These are phyloP conservation scores for Alternaria longipes DNA, from an alignment of 2,329 filamentous ascomycete species.

Conservation along the genomic window DNA sequence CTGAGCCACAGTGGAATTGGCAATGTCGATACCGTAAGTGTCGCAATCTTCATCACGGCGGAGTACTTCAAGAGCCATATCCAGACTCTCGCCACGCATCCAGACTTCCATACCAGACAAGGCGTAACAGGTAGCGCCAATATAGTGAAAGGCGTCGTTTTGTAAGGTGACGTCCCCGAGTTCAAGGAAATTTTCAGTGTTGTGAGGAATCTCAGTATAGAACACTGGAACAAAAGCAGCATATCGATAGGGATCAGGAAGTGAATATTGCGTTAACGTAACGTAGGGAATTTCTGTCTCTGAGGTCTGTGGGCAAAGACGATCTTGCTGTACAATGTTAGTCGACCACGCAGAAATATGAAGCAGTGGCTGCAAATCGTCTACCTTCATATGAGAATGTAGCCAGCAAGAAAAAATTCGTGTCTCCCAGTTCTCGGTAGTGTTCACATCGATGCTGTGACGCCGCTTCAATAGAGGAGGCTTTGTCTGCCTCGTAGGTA, in stretches of 20 bases:
- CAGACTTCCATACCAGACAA: background rate
- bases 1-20: conserved; percentile 25
- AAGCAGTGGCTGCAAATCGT: background rate
- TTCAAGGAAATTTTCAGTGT: conserved; percentile 22
- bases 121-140: conserved; percentile 1
- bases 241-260: conserved; percentile 25
- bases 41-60: conserved; percentile 14
- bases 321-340: conserved; percentile 6
- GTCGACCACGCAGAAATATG: background rate
- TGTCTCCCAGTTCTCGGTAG: background rate
- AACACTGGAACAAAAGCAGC: conserved; percentile 4
- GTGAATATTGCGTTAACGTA: background rate
- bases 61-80: conserved; percentile 32
- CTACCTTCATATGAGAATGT: background rate
- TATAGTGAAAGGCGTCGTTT: conserved; percentile 23
- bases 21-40: conserved; percentile 25
- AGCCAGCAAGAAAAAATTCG: background rate
- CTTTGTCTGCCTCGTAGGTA: conserved; percentile 24
- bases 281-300: conserved; percentile 2
- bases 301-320: background rate
- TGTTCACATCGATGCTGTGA: conserved; percentile 36
- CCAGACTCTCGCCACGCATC: conserved; percentile 32
- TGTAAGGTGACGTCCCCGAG: conserved; percentile 20
- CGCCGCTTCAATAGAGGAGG: conserved; percentile 27
- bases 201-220: background rate